phyloP scores from a whole-genome alignment of 1,139 yeast species.

The Scheffersomyces stambukii region DNA sequence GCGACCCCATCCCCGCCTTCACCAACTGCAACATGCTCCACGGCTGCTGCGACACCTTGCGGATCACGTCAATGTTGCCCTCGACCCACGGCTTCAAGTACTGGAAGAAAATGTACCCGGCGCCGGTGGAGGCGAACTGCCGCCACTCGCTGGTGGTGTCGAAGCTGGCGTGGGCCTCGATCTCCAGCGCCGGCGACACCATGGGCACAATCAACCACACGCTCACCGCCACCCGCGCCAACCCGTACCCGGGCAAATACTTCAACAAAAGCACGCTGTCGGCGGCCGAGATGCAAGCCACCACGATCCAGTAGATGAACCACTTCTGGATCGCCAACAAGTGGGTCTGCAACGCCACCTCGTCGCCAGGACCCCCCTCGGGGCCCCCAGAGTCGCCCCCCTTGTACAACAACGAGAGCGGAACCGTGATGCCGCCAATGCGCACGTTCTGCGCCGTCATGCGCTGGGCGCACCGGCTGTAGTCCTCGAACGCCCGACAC shows the following conservation, averaged over 20 bases:
- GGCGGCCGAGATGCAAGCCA: slow-evolving; percentile 28
- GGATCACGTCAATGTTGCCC: slow-evolving; percentile 12
- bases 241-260: slow-evolving; percentile 46
- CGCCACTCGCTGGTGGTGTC: slow-evolving; percentile 21
- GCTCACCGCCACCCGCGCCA: slow-evolving; percentile 37
- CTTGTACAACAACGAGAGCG: slow-evolving; percentile 14
- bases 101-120: slow-evolving; percentile 33
- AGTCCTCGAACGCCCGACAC: slow-evolving; percentile 46
- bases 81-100: slow-evolving; percentile 33
- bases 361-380: slow-evolving; percentile 10
- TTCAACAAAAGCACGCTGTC: slow-evolving; percentile 31
- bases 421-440: slow-evolving; percentile 30
- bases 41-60: slow-evolving; percentile 10
- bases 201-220: slow-evolving; percentile 55
- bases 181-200: slow-evolving; percentile 10
- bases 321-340: slow-evolving; percentile 48
- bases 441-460: slow-evolving; percentile 25
- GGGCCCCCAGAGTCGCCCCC: slow-evolving; percentile 1
- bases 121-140: slow-evolving; percentile 27
- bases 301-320: slow-evolving; percentile 57
- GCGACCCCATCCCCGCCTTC: slow-evolving; percentile 1
- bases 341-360: slow-evolving; percentile 20
- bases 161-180: slow-evolving; percentile 8
- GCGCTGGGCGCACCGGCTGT: slow-evolving; percentile 22
- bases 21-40: slow-evolving; percentile 4